These are phyloP conservation scores for Erucastrum elatum DNA, from an alignment of 345 rosid species.

Conservation along the genomic window DNA sequence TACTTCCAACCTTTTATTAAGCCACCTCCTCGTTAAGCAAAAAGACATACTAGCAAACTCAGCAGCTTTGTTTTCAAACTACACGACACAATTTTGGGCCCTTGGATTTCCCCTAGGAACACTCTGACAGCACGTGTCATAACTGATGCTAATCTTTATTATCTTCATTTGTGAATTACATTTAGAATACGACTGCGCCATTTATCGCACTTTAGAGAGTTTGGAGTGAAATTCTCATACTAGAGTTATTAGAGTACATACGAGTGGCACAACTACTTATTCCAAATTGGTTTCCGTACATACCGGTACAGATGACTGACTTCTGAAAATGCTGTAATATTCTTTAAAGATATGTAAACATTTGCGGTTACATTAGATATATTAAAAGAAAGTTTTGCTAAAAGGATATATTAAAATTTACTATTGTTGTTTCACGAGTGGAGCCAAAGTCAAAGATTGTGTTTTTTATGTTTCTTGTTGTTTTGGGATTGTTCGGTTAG, in stretches of 20 bases:
- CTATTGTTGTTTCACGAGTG: not conserved
- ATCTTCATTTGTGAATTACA: not conserved
- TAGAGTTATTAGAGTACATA: too few species aligned
- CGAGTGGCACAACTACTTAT: not conserved
- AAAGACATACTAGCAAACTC: conserved; percentile 18
- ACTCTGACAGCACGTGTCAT: conserved; percentile 11
- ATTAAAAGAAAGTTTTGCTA: too few species aligned
- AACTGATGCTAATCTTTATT: not conserved
- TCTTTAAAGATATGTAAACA: not conserved
- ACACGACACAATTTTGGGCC: not conserved
- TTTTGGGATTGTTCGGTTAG: too few species aligned
- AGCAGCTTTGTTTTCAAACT: not conserved
- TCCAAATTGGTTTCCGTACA: not conserved
- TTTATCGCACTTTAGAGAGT: not conserved
- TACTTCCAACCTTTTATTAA: conserved; percentile 8
- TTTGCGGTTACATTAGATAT: too few species aligned
- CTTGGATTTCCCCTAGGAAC: not conserved
- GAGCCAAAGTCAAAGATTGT: too few species aligned
- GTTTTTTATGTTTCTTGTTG: too few species aligned
- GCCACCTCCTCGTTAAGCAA: conserved; percentile 17
- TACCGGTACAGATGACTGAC: not conserved
- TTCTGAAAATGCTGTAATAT: not conserved
- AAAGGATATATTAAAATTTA: too few species aligned
- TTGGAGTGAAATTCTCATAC: not conserved
- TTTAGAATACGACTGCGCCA: not conserved